Base-by-base conservation (phyloP, 495 filamentous ascomycete genomes). In the Hyaloscypha hepaticicola region DNA sequence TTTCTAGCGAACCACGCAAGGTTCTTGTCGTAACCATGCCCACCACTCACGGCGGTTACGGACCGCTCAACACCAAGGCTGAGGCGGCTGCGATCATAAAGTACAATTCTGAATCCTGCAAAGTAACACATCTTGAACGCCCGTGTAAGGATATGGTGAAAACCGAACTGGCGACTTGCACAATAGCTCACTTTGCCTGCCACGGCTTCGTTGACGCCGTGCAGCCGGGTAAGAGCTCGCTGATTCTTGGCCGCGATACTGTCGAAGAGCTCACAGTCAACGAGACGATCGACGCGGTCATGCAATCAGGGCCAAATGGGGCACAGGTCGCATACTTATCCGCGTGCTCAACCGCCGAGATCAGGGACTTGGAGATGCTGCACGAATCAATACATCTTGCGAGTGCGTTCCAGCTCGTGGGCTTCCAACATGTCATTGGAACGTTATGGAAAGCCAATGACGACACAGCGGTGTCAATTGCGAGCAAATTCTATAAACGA, bases 371-470 rank as follows among this genome's bases (percentile, higher is more conserved):
- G 1, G 14, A 27, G 0, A 62, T 76, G 8, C n/a, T 45, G 1
- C 74, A 78, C 38, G 73, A 78, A 60, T 66, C 26, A 1, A 48
- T 77, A 19, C 76, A 77, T 67, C 27, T 78, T 22, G 69, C 63
- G 0, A 76, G 69, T 64, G 70, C 57, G 1, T 77, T 73, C 48
- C 73, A 77, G 66, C 55, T 75, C 7, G 73, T 70, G 8, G 76
- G 76, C 16, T 77, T 76, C 56, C 22, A 16, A 27, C 74, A 76
- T 66, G 69, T 76, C 1, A 48, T 76, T 53, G 72, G 70, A 1
- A 31, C 26, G 22, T 34, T 76, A 22, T 75, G 72, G 73, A 27
- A 55, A 38, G 55, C 63, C 5, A 19, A 53, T 5, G 63, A 66
- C 55, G 1, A 9, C 1, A 45, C 56, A 28, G 57, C 29, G 26